These are phyloP conservation scores for Pleodorina starrii DNA, from an alignment of 139 green algal species.

Conservation along the genomic window DNA sequence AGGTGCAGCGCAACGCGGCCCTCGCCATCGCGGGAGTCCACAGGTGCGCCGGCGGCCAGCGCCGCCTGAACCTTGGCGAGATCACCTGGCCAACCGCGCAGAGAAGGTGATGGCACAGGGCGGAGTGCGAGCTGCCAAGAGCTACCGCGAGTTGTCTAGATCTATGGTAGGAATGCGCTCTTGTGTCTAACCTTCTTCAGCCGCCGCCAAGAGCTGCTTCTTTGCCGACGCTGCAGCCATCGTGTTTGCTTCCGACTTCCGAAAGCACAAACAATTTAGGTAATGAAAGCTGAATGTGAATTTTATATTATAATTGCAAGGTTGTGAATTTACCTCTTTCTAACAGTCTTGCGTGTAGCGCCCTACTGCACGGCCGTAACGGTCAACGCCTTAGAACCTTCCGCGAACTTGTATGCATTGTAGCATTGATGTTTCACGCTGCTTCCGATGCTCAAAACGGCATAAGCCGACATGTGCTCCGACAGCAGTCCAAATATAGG, in stretches of 20 bases:
- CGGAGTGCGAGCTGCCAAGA: too few species aligned
- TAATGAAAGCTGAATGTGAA: too few species aligned
- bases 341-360: neutral
- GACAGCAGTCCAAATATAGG: too few species aligned
- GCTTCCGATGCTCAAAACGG: too few species aligned
- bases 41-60: neutral
- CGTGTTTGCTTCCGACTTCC: neutral
- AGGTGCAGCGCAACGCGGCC: conserved; percentile 34
- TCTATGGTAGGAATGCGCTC: too few species aligned
- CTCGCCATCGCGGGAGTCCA: conserved; percentile 20
- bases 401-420: too few species aligned
- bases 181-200: conserved; percentile 10
- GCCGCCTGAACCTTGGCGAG: neutral
- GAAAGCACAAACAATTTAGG: neutral
- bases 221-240: neutral
- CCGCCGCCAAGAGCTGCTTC: conserved; percentile 5
- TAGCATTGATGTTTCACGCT: too few species aligned
- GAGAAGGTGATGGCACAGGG: too few species aligned
- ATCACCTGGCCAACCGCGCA: conserved; percentile 14
- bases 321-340: too few species aligned
- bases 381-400: conserved; percentile 25
- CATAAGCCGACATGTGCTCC: too few species aligned
- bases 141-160: too few species aligned
- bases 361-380: neutral
- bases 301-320: too few species aligned